Evolutionary conservation across 352 stramenopile genomes (phyloP).

Genomic region (Phytopythium montanum): DNA sequence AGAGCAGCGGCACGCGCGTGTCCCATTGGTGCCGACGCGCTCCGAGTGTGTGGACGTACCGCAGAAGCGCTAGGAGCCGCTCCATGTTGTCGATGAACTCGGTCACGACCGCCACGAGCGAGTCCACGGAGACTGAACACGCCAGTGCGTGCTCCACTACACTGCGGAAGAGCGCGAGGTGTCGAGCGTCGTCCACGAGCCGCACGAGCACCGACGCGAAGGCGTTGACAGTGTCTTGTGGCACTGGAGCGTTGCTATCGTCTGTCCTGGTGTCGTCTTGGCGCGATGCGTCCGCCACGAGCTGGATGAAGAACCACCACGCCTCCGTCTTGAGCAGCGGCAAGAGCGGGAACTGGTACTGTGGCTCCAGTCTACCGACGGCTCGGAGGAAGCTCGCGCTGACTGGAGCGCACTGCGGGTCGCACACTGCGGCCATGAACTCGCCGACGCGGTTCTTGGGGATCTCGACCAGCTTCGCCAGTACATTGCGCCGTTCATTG

Average conservation of each 20-base stretch:
- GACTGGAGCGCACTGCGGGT: slow-evolving; percentile 17
- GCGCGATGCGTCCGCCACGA: slow-evolving; percentile 20
- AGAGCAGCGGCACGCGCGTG: slow-evolving; percentile 26
- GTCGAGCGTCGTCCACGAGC: slow-evolving; percentile 30
- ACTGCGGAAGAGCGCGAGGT: slow-evolving; percentile 23
- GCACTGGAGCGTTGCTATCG: neutral
- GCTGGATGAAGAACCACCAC: slow-evolving; percentile 50
- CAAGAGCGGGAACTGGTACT: slow-evolving; percentile 39
- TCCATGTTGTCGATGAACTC: neutral
- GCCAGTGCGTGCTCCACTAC: slow-evolving; percentile 44
- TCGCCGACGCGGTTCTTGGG: slow-evolving; percentile 32
- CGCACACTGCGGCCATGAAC: slow-evolving; percentile 34
- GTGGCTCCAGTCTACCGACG: slow-evolving; percentile 32
- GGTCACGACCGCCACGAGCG: slow-evolving; percentile 35
- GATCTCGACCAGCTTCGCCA: slow-evolving; percentile 32
- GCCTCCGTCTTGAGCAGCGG: slow-evolving; percentile 25
- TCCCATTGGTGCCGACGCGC: neutral
- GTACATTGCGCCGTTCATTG: slow-evolving; percentile 18
- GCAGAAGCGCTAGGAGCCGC: neutral
- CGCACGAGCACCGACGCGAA: slow-evolving; percentile 34
- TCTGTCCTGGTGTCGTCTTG: neutral
- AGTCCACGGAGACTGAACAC: slow-evolving; percentile 26
- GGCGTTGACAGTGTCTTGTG: slow-evolving; percentile 30
- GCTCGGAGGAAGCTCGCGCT: slow-evolving; percentile 39
- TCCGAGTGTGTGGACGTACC: neutral